phyloP scores from a whole-genome alignment of 2,329 filamentous ascomycete genomes.

The Sporothrix sp. region DNA sequence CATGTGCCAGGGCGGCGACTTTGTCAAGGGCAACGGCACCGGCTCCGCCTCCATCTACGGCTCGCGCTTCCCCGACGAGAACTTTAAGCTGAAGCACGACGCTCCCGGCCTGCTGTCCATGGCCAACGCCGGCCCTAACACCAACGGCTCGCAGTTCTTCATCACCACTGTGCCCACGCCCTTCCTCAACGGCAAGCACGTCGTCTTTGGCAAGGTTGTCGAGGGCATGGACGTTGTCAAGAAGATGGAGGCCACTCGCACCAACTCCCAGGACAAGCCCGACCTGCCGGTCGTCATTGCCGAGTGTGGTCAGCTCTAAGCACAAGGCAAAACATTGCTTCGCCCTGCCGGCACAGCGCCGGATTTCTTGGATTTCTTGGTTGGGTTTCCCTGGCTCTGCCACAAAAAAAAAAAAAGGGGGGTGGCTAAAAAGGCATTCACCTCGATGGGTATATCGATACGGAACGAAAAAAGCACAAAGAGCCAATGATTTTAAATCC shows the following conservation, averaged over 20 bases:
- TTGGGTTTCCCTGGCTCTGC: neutral
- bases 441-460: no score
- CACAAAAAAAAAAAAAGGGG: neutral
- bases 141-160: slow-evolving; percentile 96
- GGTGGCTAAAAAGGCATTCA: neutral
- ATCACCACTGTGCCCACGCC: slow-evolving; percentile 83
- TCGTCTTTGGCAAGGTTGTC: slow-evolving; percentile 85
- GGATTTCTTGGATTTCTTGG: neutral
- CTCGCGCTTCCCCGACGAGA: slow-evolving; percentile 84
- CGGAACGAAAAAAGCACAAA: no score
- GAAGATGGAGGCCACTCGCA: slow-evolving; percentile 89
- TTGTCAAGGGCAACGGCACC: slow-evolving; percentile 79
- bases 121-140: slow-evolving; percentile 89
- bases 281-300: slow-evolving; percentile 74
- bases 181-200: slow-evolving; percentile 86
- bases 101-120: slow-evolving; percentile 76
- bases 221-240: slow-evolving; percentile 83
- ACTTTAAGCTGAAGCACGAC: slow-evolving; percentile 73
- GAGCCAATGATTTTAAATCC: no score
- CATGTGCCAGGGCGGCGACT: slow-evolving; percentile 97
- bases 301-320: slow-evolving; percentile 87
- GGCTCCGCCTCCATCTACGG: slow-evolving; percentile 86
- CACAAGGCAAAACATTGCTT: no score
- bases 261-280: slow-evolving; percentile 70
- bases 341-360: no score